These are phyloP conservation scores for Acacia pycnantha DNA, from an alignment of 331 rosid species.

Conservation along the genomic window DNA sequence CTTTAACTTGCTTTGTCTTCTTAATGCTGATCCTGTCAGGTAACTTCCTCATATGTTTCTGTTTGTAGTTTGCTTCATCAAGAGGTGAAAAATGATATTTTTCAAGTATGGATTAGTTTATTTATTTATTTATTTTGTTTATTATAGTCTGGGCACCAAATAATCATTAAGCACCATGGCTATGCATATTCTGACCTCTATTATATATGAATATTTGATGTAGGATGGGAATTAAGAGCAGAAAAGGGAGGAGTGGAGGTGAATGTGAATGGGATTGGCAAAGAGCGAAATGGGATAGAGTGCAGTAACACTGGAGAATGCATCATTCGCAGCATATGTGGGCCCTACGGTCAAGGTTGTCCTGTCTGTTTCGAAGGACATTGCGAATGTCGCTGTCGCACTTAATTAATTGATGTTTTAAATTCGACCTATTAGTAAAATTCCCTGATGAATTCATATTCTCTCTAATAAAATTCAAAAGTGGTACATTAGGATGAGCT, in stretches of 20 bases:
- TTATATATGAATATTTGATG: neutral
- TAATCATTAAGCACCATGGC: too few relatives aligned
- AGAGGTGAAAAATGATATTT: too few relatives aligned
- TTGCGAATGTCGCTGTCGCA: neutral
- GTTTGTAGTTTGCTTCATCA: too few relatives aligned
- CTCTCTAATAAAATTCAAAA: neutral
- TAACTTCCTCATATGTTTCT: neutral
- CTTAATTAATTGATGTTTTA: neutral
- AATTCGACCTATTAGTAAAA: neutral
- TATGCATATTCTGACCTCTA: too few relatives aligned
- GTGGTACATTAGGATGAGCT: neutral
- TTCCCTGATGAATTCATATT: neutral
- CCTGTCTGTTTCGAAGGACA: neutral
- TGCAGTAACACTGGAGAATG: neutral
- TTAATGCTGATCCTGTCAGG: neutral
- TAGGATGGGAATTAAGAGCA: neutral
- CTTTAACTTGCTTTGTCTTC: neutral
- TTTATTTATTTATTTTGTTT: too few relatives aligned
- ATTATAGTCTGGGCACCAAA: too few relatives aligned
- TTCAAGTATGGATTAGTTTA: too few relatives aligned
- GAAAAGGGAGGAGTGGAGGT: neutral
- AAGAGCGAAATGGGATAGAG: neutral
- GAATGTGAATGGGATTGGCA: neutral
- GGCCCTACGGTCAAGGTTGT: neutral
- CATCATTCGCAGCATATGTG: neutral